Percentiles rank a stretch among this genome's conserved stretches.
Conservation (phyloP, 1,284 basidiomycete species). For the Melampsora medusae region DNA sequence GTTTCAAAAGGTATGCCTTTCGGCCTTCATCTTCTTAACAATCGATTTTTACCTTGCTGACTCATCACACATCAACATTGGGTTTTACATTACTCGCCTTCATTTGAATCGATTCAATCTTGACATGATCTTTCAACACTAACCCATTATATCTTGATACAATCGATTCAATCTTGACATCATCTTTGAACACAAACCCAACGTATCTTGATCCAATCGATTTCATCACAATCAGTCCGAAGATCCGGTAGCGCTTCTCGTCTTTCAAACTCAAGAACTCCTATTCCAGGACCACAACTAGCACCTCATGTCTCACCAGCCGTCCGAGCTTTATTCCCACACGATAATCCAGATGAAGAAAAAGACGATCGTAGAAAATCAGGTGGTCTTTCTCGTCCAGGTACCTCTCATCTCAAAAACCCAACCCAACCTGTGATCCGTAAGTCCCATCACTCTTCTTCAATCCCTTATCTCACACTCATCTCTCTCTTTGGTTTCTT, state of each 20-base stretch:
- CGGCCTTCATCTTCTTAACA: too few species aligned
- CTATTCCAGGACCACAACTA: constrained; percentile 1
- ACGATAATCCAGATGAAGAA: constrained; percentile 12
- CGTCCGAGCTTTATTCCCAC: constrained; percentile 34
- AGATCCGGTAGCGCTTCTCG: neutral
- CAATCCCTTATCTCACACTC: too few species aligned
- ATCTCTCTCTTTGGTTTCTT: neutral
- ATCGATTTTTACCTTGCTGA: neutral
- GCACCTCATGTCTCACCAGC: constrained; percentile 24
- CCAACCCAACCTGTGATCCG: constrained; percentile 41
- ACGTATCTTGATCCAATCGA: neutral
- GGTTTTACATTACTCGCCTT: too few species aligned
- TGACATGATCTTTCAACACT: too few species aligned
- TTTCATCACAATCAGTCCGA: neutral
- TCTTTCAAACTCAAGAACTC: neutral
- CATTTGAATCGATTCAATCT: neutral
- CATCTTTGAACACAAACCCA: neutral
- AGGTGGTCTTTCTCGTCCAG: neutral
- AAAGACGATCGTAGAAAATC: neutral
- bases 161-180: too few species aligned
- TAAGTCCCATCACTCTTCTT: neutral
- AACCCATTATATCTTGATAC: too few species aligned
- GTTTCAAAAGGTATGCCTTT: neutral
- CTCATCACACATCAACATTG: too few species aligned
- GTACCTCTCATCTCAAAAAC: neutral